Conservation (phyloP, 139 green algal genomes). For the Haematococcus lacustris region DNA sequence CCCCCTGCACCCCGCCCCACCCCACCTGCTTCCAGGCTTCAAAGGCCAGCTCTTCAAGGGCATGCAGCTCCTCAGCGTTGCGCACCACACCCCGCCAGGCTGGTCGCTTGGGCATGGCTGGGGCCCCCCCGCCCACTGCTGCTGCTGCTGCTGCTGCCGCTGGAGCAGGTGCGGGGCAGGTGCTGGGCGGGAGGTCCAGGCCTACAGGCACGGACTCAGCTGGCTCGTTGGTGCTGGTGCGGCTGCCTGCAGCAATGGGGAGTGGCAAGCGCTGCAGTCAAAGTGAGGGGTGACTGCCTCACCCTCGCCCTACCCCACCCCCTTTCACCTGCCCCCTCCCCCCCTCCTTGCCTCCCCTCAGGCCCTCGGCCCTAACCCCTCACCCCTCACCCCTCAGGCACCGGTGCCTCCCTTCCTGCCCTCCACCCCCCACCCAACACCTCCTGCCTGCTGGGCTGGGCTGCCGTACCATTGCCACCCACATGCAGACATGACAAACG, state of each 20-base stretch:
- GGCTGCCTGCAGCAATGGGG: not conserved
- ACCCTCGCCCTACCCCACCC: not conserved
- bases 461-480: no score
- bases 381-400: no score
- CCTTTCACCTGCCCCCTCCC: not conserved
- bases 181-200: slow-evolving; percentile 24
- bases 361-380: no score
- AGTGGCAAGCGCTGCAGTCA: not conserved
- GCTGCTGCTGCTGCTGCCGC: no score
- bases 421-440: no score
- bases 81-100: slow-evolving; percentile 27
- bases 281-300: not conserved
- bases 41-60: slow-evolving; percentile 39
- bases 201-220: slow-evolving; percentile 11
- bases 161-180: no score
- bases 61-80: slow-evolving; percentile 38
- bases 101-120: slow-evolving; percentile 44
- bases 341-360: no score
- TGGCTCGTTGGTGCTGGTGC: not conserved
- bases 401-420: no score
- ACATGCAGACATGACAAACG: no score
- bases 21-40: slow-evolving; percentile 16
- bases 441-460: no score
- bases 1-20: no score
- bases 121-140: slow-evolving; percentile 17